Evolutionary conservation across 805 yeast genomes (phyloP).

Genomic region (Grigorovia transvaalensis): DNA sequence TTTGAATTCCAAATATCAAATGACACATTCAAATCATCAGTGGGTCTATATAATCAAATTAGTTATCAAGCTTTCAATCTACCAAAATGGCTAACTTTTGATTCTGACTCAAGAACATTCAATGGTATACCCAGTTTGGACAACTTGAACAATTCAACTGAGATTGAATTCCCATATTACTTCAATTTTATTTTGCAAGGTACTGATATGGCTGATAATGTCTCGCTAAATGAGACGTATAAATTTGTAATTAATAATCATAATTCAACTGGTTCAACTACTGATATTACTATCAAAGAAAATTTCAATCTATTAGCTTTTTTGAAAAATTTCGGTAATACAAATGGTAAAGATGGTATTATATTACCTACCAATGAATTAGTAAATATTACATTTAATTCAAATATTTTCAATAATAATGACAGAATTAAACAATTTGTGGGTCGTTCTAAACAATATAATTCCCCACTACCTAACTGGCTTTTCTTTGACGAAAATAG

Average conservation of each 20-base stretch:
- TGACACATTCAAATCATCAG: slow-evolving; percentile 50
- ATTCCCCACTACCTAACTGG: slow-evolving; percentile 91
- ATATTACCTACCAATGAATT: slow-evolving; percentile 60
- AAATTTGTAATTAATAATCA: slow-evolving; percentile 46
- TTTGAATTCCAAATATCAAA: slow-evolving; percentile 60
- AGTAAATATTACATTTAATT: slow-evolving; percentile 56
- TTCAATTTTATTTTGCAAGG: slow-evolving; percentile 52
- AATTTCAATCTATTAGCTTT: slow-evolving; percentile 34
- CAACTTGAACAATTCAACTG: slow-evolving; percentile 5
- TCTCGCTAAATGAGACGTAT: slow-evolving; percentile 39
- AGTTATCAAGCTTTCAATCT: slow-evolving; percentile 45
- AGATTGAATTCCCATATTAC: slow-evolving; percentile 33
- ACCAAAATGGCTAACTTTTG: slow-evolving; percentile 78
- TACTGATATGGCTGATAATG: slow-evolving; percentile 43
- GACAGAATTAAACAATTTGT: slow-evolving; percentile 43
- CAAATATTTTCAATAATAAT: slow-evolving; percentile 47
- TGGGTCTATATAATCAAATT: slow-evolving; percentile 34
- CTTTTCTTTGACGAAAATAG: slow-evolving; percentile 50
- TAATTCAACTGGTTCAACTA: slow-evolving; percentile 16
- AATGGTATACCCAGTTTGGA: slow-evolving; percentile 45
- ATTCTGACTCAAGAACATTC: slow-evolving; percentile 46
- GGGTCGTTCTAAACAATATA: slow-evolving; percentile 62
- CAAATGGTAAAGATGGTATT: slow-evolving; percentile 67
- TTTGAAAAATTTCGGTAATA: slow-evolving; percentile 54
- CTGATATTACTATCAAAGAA: slow-evolving; percentile 39